Base-by-base conservation (phyloP, 345 rosid species). In the Populus simonii region DNA sequence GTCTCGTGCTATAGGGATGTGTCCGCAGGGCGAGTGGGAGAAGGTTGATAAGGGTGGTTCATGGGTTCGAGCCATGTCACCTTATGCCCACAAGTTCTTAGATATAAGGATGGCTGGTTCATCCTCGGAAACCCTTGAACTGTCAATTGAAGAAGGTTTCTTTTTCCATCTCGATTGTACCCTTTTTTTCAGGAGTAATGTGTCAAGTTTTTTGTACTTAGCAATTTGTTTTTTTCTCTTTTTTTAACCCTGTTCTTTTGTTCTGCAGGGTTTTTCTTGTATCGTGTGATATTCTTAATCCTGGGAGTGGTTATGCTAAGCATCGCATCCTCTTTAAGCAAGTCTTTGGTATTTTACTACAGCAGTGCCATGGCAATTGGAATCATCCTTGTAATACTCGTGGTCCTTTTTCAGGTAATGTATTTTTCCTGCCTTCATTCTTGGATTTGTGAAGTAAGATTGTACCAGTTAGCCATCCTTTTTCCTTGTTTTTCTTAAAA, bases 331-430 rank as follows among this genome's bases (percentile, higher is more conserved):
- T 36, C 83, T 16, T 75, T 92, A 80, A 93, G 99, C 91, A 81
- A 90, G 77, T 95, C 99, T 20, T 79, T 95, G 76, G 88, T 81
- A 7, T 93, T 95, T 84, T 95, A 93, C 88, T 95, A 95, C 80
- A 75, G 93, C 84, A 88, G 99, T 82, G 96, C 98, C 47, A 95
- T 95, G 98, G 88, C 91, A 81, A 82, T 91, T 79, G 99, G 99
- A 25, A 80, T 93, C 81, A 81, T 95, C 86, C 99, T 95, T 83
- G 97, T 95, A 51, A 81, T 92, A 78, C 72, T 95, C 78, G 87
- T 93, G 72, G 89, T 95, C 53, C 93, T 95, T 72, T 95, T 93
- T 82, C 99, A 95, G 98, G 99, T 95, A 80, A 66, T 69, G 25
- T 23, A 31, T 55, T 27, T 74, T 51, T 69, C 10, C 10, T 22